These are phyloP conservation scores for Metschnikowia orientalis DNA, from an alignment of 805 yeast species.

Conservation along the genomic window DNA sequence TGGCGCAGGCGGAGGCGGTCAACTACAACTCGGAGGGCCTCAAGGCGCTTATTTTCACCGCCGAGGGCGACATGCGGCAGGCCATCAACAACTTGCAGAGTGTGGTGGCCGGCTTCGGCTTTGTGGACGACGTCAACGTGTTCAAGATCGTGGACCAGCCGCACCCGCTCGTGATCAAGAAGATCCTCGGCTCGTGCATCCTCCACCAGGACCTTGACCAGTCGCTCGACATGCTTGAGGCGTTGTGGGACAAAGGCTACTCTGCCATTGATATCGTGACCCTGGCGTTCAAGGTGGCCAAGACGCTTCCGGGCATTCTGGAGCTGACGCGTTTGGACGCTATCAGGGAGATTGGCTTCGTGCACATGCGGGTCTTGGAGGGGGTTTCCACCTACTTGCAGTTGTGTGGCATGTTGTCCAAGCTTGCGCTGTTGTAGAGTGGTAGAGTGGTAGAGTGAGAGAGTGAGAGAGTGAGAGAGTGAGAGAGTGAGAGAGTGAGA, in stretches of 20 bases:
- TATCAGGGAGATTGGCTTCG: conserved; percentile 81
- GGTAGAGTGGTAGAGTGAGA: not conserved
- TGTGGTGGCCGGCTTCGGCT: conserved; percentile 88
- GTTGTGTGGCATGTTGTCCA: conserved; percentile 76
- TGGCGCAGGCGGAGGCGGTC: conserved; percentile 65
- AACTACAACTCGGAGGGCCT: conserved; percentile 84
- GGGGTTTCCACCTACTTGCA: conserved; percentile 90
- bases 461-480: not conserved
- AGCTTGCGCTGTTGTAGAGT: conserved; percentile 24
- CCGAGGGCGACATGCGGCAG: conserved; percentile 99
- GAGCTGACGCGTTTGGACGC: conserved; percentile 71
- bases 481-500: too few relatives aligned
- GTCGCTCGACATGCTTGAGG: conserved; percentile 58
- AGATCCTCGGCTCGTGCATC: conserved; percentile 46
- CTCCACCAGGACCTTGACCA: conserved; percentile 50
- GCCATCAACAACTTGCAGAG: conserved; percentile 92
- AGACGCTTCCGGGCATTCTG: conserved; percentile 60
- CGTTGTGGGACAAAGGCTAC: conserved; percentile 86
- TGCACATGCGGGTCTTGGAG: conserved; percentile 89
- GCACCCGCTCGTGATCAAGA: conserved; percentile 80
- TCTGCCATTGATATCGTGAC: conserved; percentile 90
- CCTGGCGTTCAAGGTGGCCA: conserved; percentile 83
- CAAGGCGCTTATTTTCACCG: conserved; percentile 87
- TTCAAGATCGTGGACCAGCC: conserved; percentile 95
- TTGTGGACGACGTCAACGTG: conserved; percentile 88